A percentile compares a stretch with the other conserved stretches of the same genome.
These are phyloP conservation scores for Westerdykella aurantiaca DNA, from an alignment of 2,329 filamentous ascomycete species.

Conservation along the genomic window DNA sequence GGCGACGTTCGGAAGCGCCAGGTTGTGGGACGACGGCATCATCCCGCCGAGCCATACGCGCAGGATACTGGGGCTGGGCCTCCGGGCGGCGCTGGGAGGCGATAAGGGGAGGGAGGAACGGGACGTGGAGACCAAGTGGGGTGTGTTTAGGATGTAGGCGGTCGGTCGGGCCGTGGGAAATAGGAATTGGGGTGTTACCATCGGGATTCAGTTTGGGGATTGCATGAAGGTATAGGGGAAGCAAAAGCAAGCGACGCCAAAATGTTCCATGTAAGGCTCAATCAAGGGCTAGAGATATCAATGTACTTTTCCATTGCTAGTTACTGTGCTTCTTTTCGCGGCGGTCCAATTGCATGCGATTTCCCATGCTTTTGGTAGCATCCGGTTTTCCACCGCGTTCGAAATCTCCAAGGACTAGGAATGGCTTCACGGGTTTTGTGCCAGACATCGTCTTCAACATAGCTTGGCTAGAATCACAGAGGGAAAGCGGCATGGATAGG, in stretches of 20 bases:
- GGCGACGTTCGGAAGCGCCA: slow-evolving; percentile 78
- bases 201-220: background rate
- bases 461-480: too few species aligned
- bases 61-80: slow-evolving; percentile 44
- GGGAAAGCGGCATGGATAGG: too few species aligned
- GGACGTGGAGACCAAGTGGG: slow-evolving; percentile 30
- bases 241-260: background rate
- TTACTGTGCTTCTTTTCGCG: too few species aligned
- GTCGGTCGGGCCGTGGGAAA: background rate
- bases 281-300: too few species aligned
- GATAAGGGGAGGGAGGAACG: slow-evolving; percentile 28
- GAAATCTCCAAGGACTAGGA: too few species aligned
- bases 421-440: too few species aligned
- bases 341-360: too few species aligned
- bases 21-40: slow-evolving; percentile 68
- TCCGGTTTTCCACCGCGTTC: too few species aligned
- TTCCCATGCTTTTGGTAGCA: too few species aligned
- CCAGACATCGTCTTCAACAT: too few species aligned
- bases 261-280: too few species aligned
- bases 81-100: slow-evolving; percentile 43
- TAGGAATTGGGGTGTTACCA: background rate
- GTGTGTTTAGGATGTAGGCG: slow-evolving; percentile 38
- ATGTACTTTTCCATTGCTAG: too few species aligned
- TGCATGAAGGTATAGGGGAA: background rate
- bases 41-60: slow-evolving; percentile 48